Evolutionary conservation across 1,139 yeast genomes (phyloP).

Genomic region (Fermentozyma sake): DNA sequence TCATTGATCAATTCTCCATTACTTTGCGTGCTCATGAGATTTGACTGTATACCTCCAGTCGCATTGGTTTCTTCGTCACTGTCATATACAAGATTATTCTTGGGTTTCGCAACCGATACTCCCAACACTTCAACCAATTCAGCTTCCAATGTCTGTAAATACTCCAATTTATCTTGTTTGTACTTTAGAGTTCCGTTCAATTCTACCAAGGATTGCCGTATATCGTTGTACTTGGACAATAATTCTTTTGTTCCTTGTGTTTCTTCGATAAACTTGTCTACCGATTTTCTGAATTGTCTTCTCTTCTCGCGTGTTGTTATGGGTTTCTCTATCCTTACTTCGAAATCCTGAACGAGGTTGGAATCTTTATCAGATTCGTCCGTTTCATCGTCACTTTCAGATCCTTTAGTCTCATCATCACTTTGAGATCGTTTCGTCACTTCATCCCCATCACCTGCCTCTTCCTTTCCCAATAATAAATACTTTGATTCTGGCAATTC

Average conservation of each 20-base stretch:
- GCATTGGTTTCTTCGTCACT: conserved; percentile 8
- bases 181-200: conserved; percentile 13
- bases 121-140: conserved; percentile 10
- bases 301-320: conserved; percentile 1
- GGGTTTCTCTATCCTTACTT: conserved; percentile 1
- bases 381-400: too few species aligned
- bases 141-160: conserved; percentile 17
- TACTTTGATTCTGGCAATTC: conserved; percentile 35
- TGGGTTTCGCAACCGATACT: conserved; percentile 3
- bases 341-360: conserved; percentile 3
- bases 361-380: too few species aligned
- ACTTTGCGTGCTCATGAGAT: conserved; percentile 8
- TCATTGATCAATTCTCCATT: conserved; percentile 15
- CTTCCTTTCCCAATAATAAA: conserved; percentile 15
- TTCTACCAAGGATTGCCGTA: conserved; percentile 17
- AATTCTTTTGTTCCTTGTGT: conserved; percentile 7
- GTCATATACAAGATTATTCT: conserved; percentile 3
- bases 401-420: too few species aligned
- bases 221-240: conserved; percentile 21
- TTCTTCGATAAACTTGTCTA: too few species aligned
- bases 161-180: conserved; percentile 24
- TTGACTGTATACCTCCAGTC: conserved; percentile 8
- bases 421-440: background rate
- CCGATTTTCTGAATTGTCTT: conserved; percentile 3
- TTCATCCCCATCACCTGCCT: conserved; percentile 4